These are phyloP conservation scores for Trypanosoma theileri DNA, from an alignment of 208 protist species.

Conservation along the genomic window DNA sequence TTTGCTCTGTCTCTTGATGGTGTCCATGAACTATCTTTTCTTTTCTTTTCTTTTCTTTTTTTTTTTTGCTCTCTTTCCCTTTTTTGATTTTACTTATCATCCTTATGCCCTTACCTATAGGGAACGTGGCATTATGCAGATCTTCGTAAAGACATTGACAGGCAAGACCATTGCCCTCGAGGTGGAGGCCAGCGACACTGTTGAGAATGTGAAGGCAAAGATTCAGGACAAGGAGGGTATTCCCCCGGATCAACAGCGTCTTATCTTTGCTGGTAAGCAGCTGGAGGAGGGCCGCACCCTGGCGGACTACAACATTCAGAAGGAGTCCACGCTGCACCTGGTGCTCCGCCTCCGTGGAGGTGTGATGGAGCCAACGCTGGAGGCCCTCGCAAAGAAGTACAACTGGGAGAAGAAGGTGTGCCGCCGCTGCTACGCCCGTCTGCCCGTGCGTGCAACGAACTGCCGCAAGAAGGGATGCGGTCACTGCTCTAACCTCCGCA, in stretches of 20 bases:
- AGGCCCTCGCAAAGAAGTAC: constrained; percentile 96
- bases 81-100: not conserved
- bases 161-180: constrained; percentile 99
- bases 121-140: constrained; percentile 75
- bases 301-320: constrained; percentile 99
- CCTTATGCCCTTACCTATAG: not conserved
- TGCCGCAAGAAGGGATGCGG: constrained; percentile 99
- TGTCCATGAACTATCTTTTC: too few relatives aligned
- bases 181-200: constrained; percentile 43
- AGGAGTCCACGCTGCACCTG: constrained; percentile 99
- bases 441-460: constrained; percentile 97
- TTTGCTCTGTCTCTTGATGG: too few relatives aligned
- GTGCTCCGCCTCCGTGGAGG: constrained; percentile 94
- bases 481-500: constrained; percentile 97
- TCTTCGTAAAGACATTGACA: constrained; percentile 96
- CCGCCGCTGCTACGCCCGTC: constrained; percentile 98
- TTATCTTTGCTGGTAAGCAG: constrained; percentile 13
- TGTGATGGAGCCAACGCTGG: constrained; percentile 98
- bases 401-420: constrained; percentile 99
- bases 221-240: constrained; percentile 1
- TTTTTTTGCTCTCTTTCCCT: constrained; percentile 27
- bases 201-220: not conserved
- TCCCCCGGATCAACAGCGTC: not conserved
- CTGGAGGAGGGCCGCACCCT: constrained; percentile 98
- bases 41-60: constrained; percentile 10